These are phyloP conservation scores for Citrullus amarus DNA, from an alignment of 306 rosid genomes.

Conservation along the genomic window DNA sequence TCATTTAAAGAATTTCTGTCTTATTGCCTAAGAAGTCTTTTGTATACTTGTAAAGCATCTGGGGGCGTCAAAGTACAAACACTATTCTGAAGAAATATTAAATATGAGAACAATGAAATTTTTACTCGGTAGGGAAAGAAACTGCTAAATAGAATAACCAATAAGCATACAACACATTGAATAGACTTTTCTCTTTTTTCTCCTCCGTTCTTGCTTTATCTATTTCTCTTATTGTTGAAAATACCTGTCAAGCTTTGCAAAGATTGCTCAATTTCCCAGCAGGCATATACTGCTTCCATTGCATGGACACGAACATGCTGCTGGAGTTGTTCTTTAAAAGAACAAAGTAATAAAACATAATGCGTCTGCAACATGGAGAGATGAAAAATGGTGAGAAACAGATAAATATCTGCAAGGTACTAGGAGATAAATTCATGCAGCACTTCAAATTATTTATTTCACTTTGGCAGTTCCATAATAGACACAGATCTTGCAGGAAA, in stretches of 20 bases:
- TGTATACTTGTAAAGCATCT: not conserved
- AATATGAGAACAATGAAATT: not conserved
- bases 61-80: not conserved
- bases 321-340: slow-evolving; percentile 95
- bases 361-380: slow-evolving; percentile 52
- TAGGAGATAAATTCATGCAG: not conserved
- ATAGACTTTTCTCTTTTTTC: not conserved
- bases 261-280: slow-evolving; percentile 99
- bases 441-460: not conserved
- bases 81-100: not conserved
- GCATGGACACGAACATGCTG: slow-evolving; percentile 98
- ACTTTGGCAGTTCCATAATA: not conserved
- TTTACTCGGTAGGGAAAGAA: not conserved
- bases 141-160: not conserved
- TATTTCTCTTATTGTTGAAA: not conserved
- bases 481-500: not conserved
- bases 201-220: not conserved
- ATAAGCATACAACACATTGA: not conserved
- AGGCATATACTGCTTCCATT: slow-evolving; percentile 99
- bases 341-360: slow-evolving; percentile 89
- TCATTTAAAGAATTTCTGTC: not conserved
- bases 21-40: not conserved
- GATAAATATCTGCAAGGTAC: not conserved
- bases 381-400: not conserved
- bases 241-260: slow-evolving; percentile 92